Evolutionary conservation across 441 rosid species (phyloP).

Genomic region (Bruguiera hainesii): DNA sequence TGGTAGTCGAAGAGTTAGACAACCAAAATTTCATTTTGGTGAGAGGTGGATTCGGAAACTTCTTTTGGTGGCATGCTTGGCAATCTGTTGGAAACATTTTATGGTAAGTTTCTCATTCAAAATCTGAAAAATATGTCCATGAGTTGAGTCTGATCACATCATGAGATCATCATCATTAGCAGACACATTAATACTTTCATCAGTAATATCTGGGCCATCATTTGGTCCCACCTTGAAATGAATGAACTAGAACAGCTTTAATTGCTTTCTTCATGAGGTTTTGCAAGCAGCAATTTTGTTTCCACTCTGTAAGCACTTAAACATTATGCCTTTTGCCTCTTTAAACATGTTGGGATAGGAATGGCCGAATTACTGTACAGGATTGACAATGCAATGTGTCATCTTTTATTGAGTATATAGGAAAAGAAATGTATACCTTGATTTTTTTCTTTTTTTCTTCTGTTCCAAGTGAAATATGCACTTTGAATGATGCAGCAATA

Average conservation of each 20-base stretch:
- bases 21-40: conserved; percentile 27
- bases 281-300: no score
- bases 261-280: no score
- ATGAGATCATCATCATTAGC: background rate
- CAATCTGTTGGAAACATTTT: conserved; percentile 74
- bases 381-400: background rate
- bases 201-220: background rate
- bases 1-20: conserved; percentile 26
- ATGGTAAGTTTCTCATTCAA: conserved; percentile 38
- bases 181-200: background rate
- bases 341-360: background rate
- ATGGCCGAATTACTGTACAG: no score
- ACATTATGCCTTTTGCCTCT: background rate
- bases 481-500: background rate
- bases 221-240: no score
- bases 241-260: no score
- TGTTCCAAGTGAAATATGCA: background rate
- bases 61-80: conserved; percentile 54
- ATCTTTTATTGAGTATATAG: background rate
- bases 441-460: no score
- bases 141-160: background rate
- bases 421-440: background rate
- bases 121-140: background rate
- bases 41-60: conserved; percentile 50
- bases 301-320: no score